A percentile compares a stretch with the other conserved stretches of the same genome.
These are phyloP conservation scores for Cylindricascospora bacillispora DNA, from an alignment of 1,139 yeast genomes.

Conservation along the genomic window DNA sequence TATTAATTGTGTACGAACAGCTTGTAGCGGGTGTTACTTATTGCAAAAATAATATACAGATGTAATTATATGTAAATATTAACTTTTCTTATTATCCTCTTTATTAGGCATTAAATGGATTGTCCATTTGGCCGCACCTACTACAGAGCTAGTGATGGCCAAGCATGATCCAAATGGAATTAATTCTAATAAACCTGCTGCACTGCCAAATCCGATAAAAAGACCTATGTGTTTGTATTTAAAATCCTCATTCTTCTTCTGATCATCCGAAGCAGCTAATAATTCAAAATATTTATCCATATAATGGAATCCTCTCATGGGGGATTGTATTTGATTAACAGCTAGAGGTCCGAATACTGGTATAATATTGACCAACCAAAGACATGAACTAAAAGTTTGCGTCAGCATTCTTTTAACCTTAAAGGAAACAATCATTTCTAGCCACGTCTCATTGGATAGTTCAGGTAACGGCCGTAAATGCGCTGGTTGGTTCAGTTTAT, in stretches of 20 bases:
- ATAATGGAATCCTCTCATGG: conserved; percentile 17
- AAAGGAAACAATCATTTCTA: neutral
- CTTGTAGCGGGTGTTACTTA: neutral
- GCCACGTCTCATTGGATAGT: neutral
- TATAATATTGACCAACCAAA: conserved; percentile 3
- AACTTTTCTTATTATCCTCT: conserved; percentile 1
- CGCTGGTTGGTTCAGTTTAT: no score
- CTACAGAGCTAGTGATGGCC: conserved; percentile 21
- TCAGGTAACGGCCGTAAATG: neutral
- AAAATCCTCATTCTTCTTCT: no score
- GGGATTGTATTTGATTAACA: conserved; percentile 15
- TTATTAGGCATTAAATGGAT: conserved; percentile 6
- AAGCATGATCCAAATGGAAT: conserved; percentile 22
- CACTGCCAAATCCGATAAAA: conserved; percentile 22
- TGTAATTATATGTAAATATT: neutral
- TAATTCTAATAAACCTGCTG: conserved; percentile 23
- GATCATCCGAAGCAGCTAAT: conserved; percentile 6
- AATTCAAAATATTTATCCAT: conserved; percentile 12
- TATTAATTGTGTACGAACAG: conserved; percentile 7
- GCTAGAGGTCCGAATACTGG: conserved; percentile 22
- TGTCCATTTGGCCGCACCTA: conserved; percentile 22
- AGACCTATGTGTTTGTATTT: conserved; percentile 16
- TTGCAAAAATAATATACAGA: neutral
- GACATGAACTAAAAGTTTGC: no score
- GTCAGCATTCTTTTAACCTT: neutral